Conservation (phyloP, 441 rosid species). For the Lepidium campestre region DNA sequence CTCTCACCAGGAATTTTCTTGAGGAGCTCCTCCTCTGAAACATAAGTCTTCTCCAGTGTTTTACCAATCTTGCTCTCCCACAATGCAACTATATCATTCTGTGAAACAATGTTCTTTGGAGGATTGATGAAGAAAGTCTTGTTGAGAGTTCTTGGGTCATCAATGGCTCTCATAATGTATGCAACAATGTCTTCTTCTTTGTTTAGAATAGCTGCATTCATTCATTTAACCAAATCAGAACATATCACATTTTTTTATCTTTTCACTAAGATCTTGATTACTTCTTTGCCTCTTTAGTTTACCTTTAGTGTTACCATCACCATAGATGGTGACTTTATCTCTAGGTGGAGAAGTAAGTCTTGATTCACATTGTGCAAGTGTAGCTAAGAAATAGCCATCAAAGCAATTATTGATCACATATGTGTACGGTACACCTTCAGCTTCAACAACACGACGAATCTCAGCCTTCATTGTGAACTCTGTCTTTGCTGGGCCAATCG, state of each 20-base stretch:
- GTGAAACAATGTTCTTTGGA: constrained; percentile 24
- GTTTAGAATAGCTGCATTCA: constrained; percentile 21
- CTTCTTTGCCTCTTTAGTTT: background rate
- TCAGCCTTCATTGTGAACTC: constrained; percentile 34
- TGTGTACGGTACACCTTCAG: constrained; percentile 46
- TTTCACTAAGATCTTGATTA: background rate
- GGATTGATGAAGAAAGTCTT: constrained; percentile 23
- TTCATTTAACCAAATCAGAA: constrained; percentile 7
- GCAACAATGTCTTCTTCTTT: constrained; percentile 26
- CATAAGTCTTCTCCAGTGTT: constrained; percentile 22
- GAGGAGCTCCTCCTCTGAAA: constrained; percentile 27
- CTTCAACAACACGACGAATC: constrained; percentile 44
- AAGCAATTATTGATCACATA: constrained; percentile 38
- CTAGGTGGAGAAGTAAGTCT: constrained; percentile 39
- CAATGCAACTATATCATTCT: constrained; percentile 14
- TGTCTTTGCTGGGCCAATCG: constrained; percentile 42
- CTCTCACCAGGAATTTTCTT: constrained; percentile 23
- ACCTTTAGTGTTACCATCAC: constrained; percentile 45
- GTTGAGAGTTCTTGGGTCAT: constrained; percentile 28
- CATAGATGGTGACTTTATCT: constrained; percentile 36
- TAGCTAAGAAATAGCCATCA: constrained; percentile 36
- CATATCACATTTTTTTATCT: background rate
- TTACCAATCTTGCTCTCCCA: constrained; percentile 30
- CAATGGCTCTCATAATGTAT: constrained; percentile 14
- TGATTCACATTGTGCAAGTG: constrained; percentile 26